Base-by-base conservation (phyloP, 495 filamentous ascomycete species). In the Neohortaea acidophila region DNA sequence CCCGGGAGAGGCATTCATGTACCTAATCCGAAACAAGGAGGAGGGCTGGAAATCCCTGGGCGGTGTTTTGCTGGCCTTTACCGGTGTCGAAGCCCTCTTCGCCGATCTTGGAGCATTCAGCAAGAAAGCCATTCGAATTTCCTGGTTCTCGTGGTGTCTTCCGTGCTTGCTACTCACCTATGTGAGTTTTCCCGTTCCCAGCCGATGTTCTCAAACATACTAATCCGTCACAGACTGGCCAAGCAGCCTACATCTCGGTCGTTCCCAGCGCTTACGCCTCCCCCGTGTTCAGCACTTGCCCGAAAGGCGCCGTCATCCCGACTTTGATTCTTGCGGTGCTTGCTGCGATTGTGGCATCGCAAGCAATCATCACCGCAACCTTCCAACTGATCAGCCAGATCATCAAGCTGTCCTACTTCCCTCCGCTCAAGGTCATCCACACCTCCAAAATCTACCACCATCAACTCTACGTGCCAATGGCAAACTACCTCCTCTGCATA, bases 1-100 rank as follows among this genome's bases (percentile, higher is more conserved):
- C 19, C 51, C 51, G 1, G 39, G 29, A 10, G 47, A 39, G 14
- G 51, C 39, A 5, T 43, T 47, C 35, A 17, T 15, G 18, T 53
- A 53, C 27, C 48, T 53, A n/a, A 36, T 45, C 13, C 51, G 51
- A 9, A 43, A 53, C 34, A 36, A 65, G 14, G 64, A 62, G 18
- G 54, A 64, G 2, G 79, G 70, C 3, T 83, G 78, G 78, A 64
- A 57, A 38, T 68, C 64, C 43, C 65, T 83, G 13, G 78, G 79
- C 38, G 78, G 77, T 7, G 69, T 77, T 13, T 45, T 83, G 7
- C 67, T 83, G 2, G 68, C 77, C 0, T 82, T 82, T 36, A 81
- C 77, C 2, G 77, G 77, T 15, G 73, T 79, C n/a, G 78, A 83
- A 51, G 77, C 78, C 6, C 59, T 83, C 8, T 83, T 80, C 43